Percentiles rank a stretch among this genome's conserved stretches.
These are phyloP conservation scores for Emiliania huxleyi DNA, from an alignment of 78 protist genomes.

Conservation along the genomic window DNA sequence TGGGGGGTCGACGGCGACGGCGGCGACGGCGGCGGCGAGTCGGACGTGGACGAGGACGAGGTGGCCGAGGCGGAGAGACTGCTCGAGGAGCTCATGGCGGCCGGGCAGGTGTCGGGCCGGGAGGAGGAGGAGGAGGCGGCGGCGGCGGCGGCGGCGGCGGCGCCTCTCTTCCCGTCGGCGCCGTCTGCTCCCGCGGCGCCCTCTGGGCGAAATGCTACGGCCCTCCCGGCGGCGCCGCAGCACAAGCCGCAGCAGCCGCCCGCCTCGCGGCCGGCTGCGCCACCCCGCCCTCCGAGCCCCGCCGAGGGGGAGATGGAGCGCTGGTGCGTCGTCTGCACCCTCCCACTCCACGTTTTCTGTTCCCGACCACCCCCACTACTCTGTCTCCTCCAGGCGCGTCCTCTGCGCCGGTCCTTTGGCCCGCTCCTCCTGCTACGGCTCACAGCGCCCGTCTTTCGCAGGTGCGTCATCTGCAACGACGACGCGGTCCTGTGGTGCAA, in stretches of 20 bases:
- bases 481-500: neutral
- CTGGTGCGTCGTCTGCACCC: neutral
- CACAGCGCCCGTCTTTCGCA: neutral
- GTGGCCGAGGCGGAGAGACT: neutral
- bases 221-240: neutral
- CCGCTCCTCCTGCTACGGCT: too few species aligned
- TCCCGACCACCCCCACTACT: too few species aligned
- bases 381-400: too few species aligned
- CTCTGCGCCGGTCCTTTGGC: too few species aligned
- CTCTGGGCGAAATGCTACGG: neutral
- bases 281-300: too few species aligned
- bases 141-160: neutral
- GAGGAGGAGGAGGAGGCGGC: too few species aligned
- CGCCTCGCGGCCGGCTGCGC: too few species aligned
- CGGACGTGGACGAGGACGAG: neutral
- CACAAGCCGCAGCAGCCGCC: too few species aligned
- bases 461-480: neutral
- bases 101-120: too few species aligned
- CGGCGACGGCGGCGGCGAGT: too few species aligned
- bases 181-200: neutral
- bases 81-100: neutral
- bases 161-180: neutral
- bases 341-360: too few species aligned
- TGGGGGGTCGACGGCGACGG: too few species aligned
- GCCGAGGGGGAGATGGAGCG: neutral